phyloP scores from a whole-genome alignment of 2,329 filamentous ascomycete species.

The Colletotrichum echinochloae region DNA sequence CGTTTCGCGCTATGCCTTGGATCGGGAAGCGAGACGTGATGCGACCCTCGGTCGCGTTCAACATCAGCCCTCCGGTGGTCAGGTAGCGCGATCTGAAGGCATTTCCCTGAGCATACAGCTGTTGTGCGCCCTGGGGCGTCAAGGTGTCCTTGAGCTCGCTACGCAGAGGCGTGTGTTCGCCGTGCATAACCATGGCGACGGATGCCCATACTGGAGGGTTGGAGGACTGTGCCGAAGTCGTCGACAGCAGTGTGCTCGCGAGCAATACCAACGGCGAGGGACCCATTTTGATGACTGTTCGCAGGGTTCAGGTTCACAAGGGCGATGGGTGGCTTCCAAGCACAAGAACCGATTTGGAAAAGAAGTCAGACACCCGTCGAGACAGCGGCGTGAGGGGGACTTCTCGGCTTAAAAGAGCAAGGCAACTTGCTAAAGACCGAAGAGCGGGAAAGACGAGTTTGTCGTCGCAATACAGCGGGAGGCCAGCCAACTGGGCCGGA shows the following conservation, averaged over 20 bases:
- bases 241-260: conserved; percentile 44
- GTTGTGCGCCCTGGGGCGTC: conserved; percentile 66
- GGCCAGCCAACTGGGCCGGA: neutral
- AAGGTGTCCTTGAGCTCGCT: conserved; percentile 50
- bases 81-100: conserved; percentile 65
- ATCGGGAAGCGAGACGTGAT: conserved; percentile 54
- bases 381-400: neutral
- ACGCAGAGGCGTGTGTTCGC: conserved; percentile 63
- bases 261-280: conserved; percentile 40
- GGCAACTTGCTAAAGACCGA: neutral
- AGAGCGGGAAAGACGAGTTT: neutral
- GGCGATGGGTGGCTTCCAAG: neutral
- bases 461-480: neutral
- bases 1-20: conserved; percentile 54
- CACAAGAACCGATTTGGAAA: neutral
- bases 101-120: conserved; percentile 61
- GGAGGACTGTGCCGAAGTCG: conserved; percentile 48
- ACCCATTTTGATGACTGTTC: conserved; percentile 39
- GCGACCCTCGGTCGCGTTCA: conserved; percentile 43
- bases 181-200: conserved; percentile 62
- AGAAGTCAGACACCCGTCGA: neutral
- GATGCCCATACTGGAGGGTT: conserved; percentile 61
- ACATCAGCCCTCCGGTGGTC: conserved; percentile 43
- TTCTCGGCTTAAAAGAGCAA: conserved; percentile 22
- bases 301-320: neutral